phyloP scores from a whole-genome alignment of 495 filamentous ascomycete species.

The Podospora appendiculata region DNA sequence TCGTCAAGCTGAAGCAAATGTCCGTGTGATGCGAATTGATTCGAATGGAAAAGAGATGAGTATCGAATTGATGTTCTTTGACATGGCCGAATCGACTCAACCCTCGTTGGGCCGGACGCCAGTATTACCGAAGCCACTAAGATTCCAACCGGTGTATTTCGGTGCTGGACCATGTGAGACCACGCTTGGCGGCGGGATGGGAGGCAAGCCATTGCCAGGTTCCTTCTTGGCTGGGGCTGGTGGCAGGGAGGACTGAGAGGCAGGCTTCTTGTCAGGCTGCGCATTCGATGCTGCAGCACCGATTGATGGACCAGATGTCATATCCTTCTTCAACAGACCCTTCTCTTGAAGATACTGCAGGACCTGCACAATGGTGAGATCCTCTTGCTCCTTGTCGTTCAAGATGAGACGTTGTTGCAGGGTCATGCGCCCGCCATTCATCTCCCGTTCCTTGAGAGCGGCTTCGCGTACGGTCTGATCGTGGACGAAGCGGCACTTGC shows the following conservation, averaged over 20 bases:
- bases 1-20: too few relatives aligned
- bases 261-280: slow-evolving; percentile 4
- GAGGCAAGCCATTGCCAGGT: slow-evolving; percentile 19
- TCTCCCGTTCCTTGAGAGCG: slow-evolving; percentile 42
- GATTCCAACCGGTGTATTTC: slow-evolving; percentile 27
- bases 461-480: slow-evolving; percentile 45
- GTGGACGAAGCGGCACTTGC: slow-evolving; percentile 57
- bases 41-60: too few relatives aligned
- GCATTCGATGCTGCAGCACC: slow-evolving; percentile 5
- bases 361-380: slow-evolving; percentile 46
- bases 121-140: slow-evolving; percentile 27
- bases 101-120: slow-evolving; percentile 18
- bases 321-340: slow-evolving; percentile 18
- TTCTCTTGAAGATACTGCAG: slow-evolving; percentile 43
- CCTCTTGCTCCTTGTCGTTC: slow-evolving; percentile 51
- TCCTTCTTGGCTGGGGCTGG: slow-evolving; percentile 15
- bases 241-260: slow-evolving; percentile 2
- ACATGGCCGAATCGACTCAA: too few relatives aligned
- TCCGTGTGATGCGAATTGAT: too few relatives aligned
- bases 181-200: slow-evolving; percentile 17
- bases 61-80: too few relatives aligned
- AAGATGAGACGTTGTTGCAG: slow-evolving; percentile 46
- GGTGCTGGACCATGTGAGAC: slow-evolving; percentile 1
- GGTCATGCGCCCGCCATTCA: slow-evolving; percentile 48
- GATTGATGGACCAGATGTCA: neutral